Conservation (phyloP, 2,329 filamentous ascomycete genomes). For the Cadophora sp. region DNA sequence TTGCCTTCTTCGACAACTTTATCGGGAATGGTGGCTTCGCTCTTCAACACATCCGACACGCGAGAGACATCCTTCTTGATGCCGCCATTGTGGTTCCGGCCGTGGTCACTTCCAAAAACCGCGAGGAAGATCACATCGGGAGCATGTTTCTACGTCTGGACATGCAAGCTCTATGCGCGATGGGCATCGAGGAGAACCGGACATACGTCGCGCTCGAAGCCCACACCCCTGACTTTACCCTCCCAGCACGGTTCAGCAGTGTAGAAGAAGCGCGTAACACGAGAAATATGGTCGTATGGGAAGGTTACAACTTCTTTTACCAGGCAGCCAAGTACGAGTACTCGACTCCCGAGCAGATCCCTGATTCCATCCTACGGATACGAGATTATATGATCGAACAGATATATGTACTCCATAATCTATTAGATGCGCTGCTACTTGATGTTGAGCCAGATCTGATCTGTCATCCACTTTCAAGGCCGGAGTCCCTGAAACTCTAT, state of each 20-base stretch:
- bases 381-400: slow-evolving; percentile 31
- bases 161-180: slow-evolving; percentile 49
- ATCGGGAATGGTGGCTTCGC: slow-evolving; percentile 58
- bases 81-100: slow-evolving; percentile 18
- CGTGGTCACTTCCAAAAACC: slow-evolving; percentile 43
- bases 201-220: slow-evolving; percentile 66
- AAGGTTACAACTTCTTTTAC: slow-evolving; percentile 49
- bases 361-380: slow-evolving; percentile 23
- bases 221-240: slow-evolving; percentile 60
- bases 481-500: slow-evolving; percentile 27
- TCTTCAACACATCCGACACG: slow-evolving; percentile 58
- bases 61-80: slow-evolving; percentile 36
- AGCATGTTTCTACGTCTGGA: slow-evolving; percentile 67
- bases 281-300: slow-evolving; percentile 44
- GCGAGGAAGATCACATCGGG: slow-evolving; percentile 60
- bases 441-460: slow-evolving; percentile 58
- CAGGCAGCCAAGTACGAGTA: slow-evolving; percentile 28
- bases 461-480: slow-evolving; percentile 30
- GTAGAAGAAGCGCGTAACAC: slow-evolving; percentile 40
- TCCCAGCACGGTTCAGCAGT: slow-evolving; percentile 52
- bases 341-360: slow-evolving; percentile 45
- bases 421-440: slow-evolving; percentile 48
- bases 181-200: slow-evolving; percentile 58
- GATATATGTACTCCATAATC: slow-evolving; percentile 23
- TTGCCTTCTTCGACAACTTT: slow-evolving; percentile 41